These are phyloP conservation scores for Parsonsia alboflavescens DNA, from an alignment of 257 asterid species.

Conservation along the genomic window DNA sequence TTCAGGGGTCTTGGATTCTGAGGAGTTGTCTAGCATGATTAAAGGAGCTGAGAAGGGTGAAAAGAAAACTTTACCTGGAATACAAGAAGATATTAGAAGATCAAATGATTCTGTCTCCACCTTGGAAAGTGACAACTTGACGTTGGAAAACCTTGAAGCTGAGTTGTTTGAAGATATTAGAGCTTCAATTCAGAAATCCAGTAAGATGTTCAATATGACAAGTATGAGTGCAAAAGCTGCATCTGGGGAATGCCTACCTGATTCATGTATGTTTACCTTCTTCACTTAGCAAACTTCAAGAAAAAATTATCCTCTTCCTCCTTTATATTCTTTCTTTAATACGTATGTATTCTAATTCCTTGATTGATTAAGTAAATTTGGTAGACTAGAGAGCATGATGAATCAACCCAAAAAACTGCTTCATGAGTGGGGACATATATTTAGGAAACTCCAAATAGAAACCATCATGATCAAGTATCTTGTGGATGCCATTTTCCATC, in stretches of 20 bases:
- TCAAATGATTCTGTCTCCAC: conserved; percentile 80
- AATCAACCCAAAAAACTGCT: not conserved
- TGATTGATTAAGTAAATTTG: not conserved
- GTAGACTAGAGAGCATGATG: not conserved
- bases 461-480: not conserved
- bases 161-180: conserved; percentile 88
- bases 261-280: conserved; percentile 53
- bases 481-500: not conserved
- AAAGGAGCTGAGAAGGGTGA: conserved; percentile 45
- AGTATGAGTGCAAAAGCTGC: conserved; percentile 29
- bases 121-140: conserved; percentile 62
- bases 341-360: not conserved
- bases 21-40: conserved; percentile 74
- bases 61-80: conserved; percentile 46
- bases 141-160: conserved; percentile 60
- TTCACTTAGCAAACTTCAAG: conserved; percentile 5
- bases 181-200: conserved; percentile 97
- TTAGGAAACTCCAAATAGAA: not conserved
- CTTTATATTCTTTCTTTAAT: not conserved
- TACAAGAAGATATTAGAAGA: conserved; percentile 66
- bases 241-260: conserved; percentile 24
- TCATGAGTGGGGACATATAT: not conserved
- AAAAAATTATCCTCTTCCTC: not conserved
- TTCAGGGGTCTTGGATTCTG: conserved; percentile 81
- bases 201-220: conserved; percentile 33